Evolutionary conservation across 2,329 filamentous ascomycete species (phyloP).

Genomic region (Fusarium nisikadoi): DNA sequence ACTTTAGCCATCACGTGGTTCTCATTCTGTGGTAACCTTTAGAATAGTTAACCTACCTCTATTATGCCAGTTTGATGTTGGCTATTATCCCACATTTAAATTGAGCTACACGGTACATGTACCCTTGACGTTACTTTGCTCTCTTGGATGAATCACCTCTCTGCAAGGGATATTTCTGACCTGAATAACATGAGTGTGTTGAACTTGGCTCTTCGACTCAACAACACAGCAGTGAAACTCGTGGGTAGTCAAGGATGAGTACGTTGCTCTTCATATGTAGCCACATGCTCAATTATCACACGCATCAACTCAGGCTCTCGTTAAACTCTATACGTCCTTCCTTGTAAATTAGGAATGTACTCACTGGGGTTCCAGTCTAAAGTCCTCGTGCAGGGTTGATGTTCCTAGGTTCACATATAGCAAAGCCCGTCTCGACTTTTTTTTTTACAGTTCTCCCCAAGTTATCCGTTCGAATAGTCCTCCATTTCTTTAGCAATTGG

Average conservation of each 20-base stretch:
- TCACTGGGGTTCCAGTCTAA: background rate
- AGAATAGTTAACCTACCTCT: background rate
- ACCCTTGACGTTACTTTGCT: too few species aligned
- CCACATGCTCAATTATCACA: background rate
- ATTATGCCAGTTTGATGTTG: background rate
- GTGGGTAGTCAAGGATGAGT: background rate
- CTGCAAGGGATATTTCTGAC: background rate
- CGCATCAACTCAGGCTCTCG: background rate
- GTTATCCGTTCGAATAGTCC: too few species aligned
- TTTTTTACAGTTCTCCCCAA: background rate
- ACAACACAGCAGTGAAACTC: background rate
- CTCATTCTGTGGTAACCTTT: too few species aligned
- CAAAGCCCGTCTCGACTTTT: background rate
- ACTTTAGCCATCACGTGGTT: background rate
- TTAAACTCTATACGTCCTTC: background rate
- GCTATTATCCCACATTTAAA: background rate
- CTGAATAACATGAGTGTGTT: background rate
- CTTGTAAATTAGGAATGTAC: background rate
- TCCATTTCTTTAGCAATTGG: background rate
- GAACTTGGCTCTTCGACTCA: background rate
- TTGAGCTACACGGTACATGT: background rate
- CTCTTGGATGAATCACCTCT: background rate
- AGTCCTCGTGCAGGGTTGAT: background rate
- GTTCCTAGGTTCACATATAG: background rate
- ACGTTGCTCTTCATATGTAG: background rate